Evolutionary conservation across 352 stramenopile genomes (phyloP), one percentile per base, ranked within the genome.

Genomic region (Phytophthora podocarpi): DNA sequence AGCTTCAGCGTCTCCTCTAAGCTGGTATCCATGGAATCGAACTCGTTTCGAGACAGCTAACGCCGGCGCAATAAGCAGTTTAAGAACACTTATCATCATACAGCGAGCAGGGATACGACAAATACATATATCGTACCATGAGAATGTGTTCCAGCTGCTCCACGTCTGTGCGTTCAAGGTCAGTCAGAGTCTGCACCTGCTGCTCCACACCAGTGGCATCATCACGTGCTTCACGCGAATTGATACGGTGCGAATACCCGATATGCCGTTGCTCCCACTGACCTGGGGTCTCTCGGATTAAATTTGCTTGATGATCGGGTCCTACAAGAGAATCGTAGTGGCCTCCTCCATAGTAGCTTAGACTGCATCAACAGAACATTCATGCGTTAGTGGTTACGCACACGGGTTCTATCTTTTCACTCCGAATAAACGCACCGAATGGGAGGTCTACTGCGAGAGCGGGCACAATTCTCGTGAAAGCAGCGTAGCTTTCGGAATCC

Each of bases 331-430:
- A 96, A 56, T 97, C 90, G 65, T 98, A 98, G 62, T 98, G 91
- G 3, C 89, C 89, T 28, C 91, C 91, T 39, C 90, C 90, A 51
- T 97, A 98, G 67, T 97, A 98, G 43, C 86, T 96, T 47, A 98
- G 60, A 7, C 90, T 93, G 56, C 23, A 49, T 1, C 16, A 36
- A 67, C 16, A 58, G 2, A 3, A 34, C 21, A 46, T 16, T 41
- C 12, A 59, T 15, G 4, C 3, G n/a, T 45, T 39, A 55, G 15
- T n/a, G 23, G 24, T 21, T 30, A 45, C 27, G n/a, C 18, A 47
- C 10, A 45, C 47, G 36, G 31, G 39, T 23, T 54, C 15, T 28
- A 54, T 50, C 18, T 32, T 30, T 32, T 26, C 9, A 21, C 18
- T 36, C 27, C 23, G 11, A 1, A 30, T 49, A 10, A 36, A 61